Percentiles rank a stretch among this genome's conserved stretches.
Conservation (phyloP, 345 rosid genomes). For the Moricandia arvensis region DNA sequence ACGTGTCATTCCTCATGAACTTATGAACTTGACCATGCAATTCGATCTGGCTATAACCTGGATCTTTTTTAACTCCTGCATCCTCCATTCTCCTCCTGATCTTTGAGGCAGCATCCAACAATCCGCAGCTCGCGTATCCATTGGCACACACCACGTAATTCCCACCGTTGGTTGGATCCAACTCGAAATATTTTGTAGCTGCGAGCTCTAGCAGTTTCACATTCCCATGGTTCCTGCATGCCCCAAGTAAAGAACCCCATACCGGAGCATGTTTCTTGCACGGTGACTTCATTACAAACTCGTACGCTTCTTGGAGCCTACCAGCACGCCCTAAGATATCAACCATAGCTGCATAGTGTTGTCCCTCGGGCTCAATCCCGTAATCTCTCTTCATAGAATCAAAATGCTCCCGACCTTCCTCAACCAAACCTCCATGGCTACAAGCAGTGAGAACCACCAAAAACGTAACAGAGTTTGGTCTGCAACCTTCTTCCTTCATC, state of each 20-base stretch:
- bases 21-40: slow-evolving; percentile 51
- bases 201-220: slow-evolving; percentile 52
- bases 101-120: slow-evolving; percentile 59
- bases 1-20: slow-evolving; percentile 53
- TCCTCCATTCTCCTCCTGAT: slow-evolving; percentile 54
- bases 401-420: slow-evolving; percentile 53
- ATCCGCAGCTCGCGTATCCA: slow-evolving; percentile 60
- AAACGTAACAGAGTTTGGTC: slow-evolving; percentile 67
- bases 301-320: slow-evolving; percentile 60
- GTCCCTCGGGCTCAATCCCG: slow-evolving; percentile 56
- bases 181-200: slow-evolving; percentile 50
- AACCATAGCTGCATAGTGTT: slow-evolving; percentile 70
- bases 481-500: slow-evolving; percentile 57
- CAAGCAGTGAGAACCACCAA: slow-evolving; percentile 71
- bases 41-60: slow-evolving; percentile 68
- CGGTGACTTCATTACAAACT: slow-evolving; percentile 55
- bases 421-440: slow-evolving; percentile 69
- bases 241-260: slow-evolving; percentile 77
- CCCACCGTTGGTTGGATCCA: slow-evolving; percentile 64
- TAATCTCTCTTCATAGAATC: slow-evolving; percentile 54
- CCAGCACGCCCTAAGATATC: slow-evolving; percentile 73
- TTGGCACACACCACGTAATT: slow-evolving; percentile 66
- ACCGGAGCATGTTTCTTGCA: slow-evolving; percentile 52
- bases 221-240: slow-evolving; percentile 65
- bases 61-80: slow-evolving; percentile 53